Evolutionary conservation across 2,329 filamentous ascomycete genomes (phyloP), one percentile per base, ranked within the genome.

Genomic region (Fusarium sp.): DNA sequence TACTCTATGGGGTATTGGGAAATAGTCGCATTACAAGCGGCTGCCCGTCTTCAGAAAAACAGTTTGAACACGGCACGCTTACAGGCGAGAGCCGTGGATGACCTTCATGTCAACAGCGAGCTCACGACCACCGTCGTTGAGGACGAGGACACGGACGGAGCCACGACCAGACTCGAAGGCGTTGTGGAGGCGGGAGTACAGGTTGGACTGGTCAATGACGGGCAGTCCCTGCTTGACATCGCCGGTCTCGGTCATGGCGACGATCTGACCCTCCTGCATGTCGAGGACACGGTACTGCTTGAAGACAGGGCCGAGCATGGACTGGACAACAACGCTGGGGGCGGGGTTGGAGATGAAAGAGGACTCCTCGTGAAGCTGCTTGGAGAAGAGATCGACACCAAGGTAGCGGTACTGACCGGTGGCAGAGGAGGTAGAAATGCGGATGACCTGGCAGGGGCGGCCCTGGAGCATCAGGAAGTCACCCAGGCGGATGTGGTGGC

Each of bases 241-340:
- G 77, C 96, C 94, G 72, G 91, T 93, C 92, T 99, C 96, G 80
- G 96, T 99, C 94, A 99, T 98, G 87, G 94, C 94, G 73, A 97
- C 94, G 79, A 99, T 84, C 77, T 91, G 76, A 76, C 88, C 94
- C 73, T 97, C 93, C 82, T 94, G 91, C 75, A 99, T 92, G 87
- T 99, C 96, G 69, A 99, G 92, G 80, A 99, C 95, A 79, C 96
- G 94, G 92, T 99, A 99, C 89, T 98, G 96, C 94, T 98, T 98
- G 94, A 98, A 98, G 86, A 98, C 91, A 71, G 96, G 96, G 77
- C 95, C 96, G 74, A 97, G 92, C 94, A 99, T 98, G 86, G 95
- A 98, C 92, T 99, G 96, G 78, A 99, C 95, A 71, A 98, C 90
- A 66, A 99, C 96, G 76, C 93, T 97, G 76, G 95, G 95, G 73